Evolutionary conservation across 2,329 filamentous ascomycete species (phyloP).

Genomic region (Fusarium sp.): DNA sequence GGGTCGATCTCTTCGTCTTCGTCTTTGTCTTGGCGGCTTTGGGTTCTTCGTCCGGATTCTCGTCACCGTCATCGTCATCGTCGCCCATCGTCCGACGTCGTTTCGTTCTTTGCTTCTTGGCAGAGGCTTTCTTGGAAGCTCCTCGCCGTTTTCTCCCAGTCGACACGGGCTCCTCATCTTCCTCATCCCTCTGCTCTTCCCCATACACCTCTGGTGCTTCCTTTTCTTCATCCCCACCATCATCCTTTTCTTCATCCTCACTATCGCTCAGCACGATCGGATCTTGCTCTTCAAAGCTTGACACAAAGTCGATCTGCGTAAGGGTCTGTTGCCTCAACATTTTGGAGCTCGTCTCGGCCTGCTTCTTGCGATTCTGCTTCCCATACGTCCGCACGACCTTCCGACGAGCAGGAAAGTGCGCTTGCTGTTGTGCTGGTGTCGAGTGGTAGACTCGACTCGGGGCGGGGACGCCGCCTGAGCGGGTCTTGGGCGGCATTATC

Average conservation of each 20-base stretch:
- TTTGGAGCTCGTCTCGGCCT: slow-evolving; percentile 23
- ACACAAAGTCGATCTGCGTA: slow-evolving; percentile 55
- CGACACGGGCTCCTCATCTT: slow-evolving; percentile 32
- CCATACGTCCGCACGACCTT: slow-evolving; percentile 50
- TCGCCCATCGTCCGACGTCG: slow-evolving; percentile 45
- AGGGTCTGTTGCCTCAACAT: slow-evolving; percentile 54
- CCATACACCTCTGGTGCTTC: slow-evolving; percentile 27
- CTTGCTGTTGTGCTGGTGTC: slow-evolving; percentile 51
- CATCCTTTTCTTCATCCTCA: slow-evolving; percentile 38
- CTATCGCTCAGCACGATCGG: slow-evolving; percentile 43
- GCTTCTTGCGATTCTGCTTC: slow-evolving; percentile 38
- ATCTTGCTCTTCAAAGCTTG: slow-evolving; percentile 46
- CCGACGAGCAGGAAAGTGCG: slow-evolving; percentile 51
- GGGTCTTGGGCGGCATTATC: slow-evolving; percentile 51
- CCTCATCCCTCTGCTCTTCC: slow-evolving; percentile 23
- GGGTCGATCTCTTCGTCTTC: slow-evolving; percentile 21
- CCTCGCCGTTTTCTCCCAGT: slow-evolving; percentile 40
- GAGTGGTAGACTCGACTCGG: slow-evolving; percentile 53
- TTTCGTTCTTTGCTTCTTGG: slow-evolving; percentile 32
- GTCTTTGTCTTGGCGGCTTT: slow-evolving; percentile 22
- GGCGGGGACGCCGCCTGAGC: slow-evolving; percentile 50
- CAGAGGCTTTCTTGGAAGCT: slow-evolving; percentile 15
- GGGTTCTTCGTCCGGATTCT: slow-evolving; percentile 6
- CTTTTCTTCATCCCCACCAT: slow-evolving; percentile 29
- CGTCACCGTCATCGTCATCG: slow-evolving; percentile 14